Evolutionary conservation across 2,329 filamentous ascomycete species (phyloP).

Genomic region (Cladophialophora chaetospira): DNA sequence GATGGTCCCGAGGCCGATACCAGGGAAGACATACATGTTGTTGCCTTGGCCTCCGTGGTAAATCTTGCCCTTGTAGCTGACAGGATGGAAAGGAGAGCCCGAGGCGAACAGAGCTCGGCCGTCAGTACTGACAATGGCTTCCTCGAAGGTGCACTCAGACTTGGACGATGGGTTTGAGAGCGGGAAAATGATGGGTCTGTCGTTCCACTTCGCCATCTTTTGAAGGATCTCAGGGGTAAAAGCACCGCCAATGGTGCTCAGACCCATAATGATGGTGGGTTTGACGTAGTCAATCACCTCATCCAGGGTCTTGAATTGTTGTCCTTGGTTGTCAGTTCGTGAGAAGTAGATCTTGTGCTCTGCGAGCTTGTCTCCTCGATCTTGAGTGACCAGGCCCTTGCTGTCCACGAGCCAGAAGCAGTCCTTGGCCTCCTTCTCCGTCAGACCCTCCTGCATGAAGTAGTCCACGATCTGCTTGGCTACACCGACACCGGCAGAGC

Average conservation of each 20-base stretch:
- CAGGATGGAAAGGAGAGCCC: constrained; percentile 83
- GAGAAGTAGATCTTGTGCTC: constrained; percentile 78
- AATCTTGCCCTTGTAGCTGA: constrained; percentile 67
- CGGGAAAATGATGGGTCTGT: constrained; percentile 89
- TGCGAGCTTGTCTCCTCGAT: constrained; percentile 90
- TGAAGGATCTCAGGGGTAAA: constrained; percentile 87
- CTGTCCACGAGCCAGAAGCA: constrained; percentile 99
- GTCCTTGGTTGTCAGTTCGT: constrained; percentile 64
- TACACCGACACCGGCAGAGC: constrained; percentile 93
- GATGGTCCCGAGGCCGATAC: constrained; percentile 90
- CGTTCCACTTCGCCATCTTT: constrained; percentile 63
- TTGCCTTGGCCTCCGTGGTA: constrained; percentile 79
- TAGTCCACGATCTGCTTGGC: constrained; percentile 97
- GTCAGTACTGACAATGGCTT: constrained; percentile 86
- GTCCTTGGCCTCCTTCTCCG: constrained; percentile 79
- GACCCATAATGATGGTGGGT: constrained; percentile 89
- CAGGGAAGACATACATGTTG: constrained; percentile 93
- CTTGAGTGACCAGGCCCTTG: constrained; percentile 88
- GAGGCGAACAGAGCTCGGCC: constrained; percentile 92
- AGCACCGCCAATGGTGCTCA: constrained; percentile 90
- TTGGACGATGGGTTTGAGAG: constrained; percentile 95
- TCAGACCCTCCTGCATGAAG: constrained; percentile 89
- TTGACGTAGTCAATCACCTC: constrained; percentile 94
- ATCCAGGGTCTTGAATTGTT: constrained; percentile 74
- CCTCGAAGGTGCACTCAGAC: constrained; percentile 96